Conservation (phyloP, 2,329 filamentous ascomycete genomes). For the Aspergillus viridinutans region DNA sequence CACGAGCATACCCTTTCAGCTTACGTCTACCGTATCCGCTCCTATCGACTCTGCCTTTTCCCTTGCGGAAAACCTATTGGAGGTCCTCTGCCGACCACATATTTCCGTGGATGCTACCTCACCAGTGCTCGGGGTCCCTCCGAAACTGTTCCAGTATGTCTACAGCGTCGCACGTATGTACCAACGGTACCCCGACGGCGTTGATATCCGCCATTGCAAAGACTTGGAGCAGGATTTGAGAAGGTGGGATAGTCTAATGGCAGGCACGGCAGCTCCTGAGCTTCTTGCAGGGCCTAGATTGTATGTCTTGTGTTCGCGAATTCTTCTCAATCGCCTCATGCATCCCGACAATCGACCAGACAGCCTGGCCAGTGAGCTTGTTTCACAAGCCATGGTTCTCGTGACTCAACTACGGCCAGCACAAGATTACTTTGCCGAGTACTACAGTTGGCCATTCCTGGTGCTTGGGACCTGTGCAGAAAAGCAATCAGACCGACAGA, state of each 20-base stretch:
- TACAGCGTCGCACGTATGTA: slow-evolving; percentile 11
- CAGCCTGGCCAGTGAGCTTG: not conserved
- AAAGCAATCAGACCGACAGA: slow-evolving; percentile 3
- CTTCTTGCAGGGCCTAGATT: slow-evolving; percentile 8
- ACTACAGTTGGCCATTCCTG: slow-evolving; percentile 24
- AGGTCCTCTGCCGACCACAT: slow-evolving; percentile 3
- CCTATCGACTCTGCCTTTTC: slow-evolving; percentile 17
- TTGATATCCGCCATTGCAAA: not conserved
- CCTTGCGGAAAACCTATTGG: slow-evolving; percentile 10
- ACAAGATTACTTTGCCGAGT: slow-evolving; percentile 23
- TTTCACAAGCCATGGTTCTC: slow-evolving; percentile 10
- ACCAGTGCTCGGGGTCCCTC: slow-evolving; percentile 18
- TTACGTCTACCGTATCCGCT: not conserved
- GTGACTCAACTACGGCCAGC: slow-evolving; percentile 13
- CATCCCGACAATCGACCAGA: not conserved
- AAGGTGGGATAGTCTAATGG: not conserved
- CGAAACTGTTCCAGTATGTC: slow-evolving; percentile 17
- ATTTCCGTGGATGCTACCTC: slow-evolving; percentile 7
- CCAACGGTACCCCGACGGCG: not conserved
- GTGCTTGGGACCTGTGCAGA: slow-evolving; percentile 14
- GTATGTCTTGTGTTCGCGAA: slow-evolving; percentile 14
- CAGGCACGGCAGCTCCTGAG: not conserved
- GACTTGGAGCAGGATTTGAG: slow-evolving; percentile 3
- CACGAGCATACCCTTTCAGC: slow-evolving; percentile 23
- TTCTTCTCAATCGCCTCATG: slow-evolving; percentile 12